Evolutionary conservation across 2,329 filamentous ascomycete genomes (phyloP).

Genomic region (Fusarium succisae): DNA sequence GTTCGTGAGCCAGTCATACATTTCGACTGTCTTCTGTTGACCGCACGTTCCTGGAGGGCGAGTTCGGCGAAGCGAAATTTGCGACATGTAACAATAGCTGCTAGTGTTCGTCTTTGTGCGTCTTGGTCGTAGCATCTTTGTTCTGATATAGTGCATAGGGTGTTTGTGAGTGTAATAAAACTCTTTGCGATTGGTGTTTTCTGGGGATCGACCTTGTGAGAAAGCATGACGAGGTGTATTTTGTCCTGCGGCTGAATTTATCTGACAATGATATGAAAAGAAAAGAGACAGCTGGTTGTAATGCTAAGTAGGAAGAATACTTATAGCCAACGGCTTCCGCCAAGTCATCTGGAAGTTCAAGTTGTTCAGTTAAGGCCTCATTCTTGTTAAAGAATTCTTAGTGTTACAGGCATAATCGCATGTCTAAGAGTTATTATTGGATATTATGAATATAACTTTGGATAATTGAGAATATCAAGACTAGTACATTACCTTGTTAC

Average conservation of each 20-base stretch:
- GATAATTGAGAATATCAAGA: not conserved
- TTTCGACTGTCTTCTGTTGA: not conserved
- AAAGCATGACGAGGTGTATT: not conserved
- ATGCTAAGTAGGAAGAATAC: not conserved
- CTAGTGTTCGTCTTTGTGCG: not conserved
- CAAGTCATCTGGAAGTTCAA: not conserved
- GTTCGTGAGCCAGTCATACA: not conserved
- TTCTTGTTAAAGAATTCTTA: not conserved
- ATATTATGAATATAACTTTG: not conserved
- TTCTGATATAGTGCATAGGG: not conserved
- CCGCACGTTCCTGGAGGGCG: not conserved
- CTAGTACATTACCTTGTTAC: not conserved
- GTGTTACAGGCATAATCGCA: rapidly evolving
- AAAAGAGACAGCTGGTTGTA: not conserved
- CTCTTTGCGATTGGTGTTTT: too few species aligned
- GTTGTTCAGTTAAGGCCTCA: not conserved
- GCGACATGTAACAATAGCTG: not conserved
- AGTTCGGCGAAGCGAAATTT: too few species aligned
- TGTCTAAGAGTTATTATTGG: not conserved
- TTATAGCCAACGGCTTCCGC: not conserved
- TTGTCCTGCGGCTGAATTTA: not conserved
- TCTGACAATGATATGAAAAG: not conserved
- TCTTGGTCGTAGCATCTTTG: not conserved
- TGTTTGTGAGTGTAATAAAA: not conserved
- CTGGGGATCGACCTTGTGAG: rapidly evolving